These are phyloP conservation scores for Candida smagusa DNA, from an alignment of 1,139 yeast genomes.

Conservation along the genomic window DNA sequence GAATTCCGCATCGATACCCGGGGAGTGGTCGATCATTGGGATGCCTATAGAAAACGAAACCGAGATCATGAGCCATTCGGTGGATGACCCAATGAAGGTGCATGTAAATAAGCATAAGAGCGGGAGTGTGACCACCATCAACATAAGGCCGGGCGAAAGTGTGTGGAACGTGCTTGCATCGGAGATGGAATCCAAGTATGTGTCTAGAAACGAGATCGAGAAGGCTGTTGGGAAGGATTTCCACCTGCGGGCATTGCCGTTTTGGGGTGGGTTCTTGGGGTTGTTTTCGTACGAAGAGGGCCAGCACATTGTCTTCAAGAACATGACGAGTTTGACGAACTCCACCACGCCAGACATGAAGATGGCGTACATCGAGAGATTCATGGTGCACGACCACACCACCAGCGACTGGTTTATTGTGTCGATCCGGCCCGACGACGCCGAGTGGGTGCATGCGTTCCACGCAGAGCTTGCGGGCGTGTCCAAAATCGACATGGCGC, in stretches of 20 bases:
- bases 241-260: constrained; percentile 48
- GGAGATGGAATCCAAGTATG: constrained; percentile 38
- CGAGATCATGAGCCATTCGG: constrained; percentile 64
- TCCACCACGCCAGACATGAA: constrained; percentile 64
- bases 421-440: constrained; percentile 37
- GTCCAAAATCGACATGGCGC: constrained; percentile 13
- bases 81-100: constrained; percentile 30
- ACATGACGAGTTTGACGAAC: constrained; percentile 31
- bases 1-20: constrained; percentile 77
- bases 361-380: constrained; percentile 67
- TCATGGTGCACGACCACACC: constrained; percentile 52
- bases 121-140: not conserved
- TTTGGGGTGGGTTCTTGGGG: constrained; percentile 88
- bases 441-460: constrained; percentile 32
- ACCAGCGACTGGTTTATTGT: constrained; percentile 52
- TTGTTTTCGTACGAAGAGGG: constrained; percentile 86
- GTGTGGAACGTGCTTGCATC: constrained; percentile 52
- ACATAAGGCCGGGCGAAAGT: constrained; percentile 9
- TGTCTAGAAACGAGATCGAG: constrained; percentile 12
- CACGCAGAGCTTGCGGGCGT: constrained; percentile 10
- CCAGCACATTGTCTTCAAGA: constrained; percentile 36
- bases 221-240: constrained; percentile 7
- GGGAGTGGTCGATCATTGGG: constrained; percentile 86
- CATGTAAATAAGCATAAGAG: constrained; percentile 13
- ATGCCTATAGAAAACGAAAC: constrained; percentile 54